Percentiles rank a stretch among this genome's conserved stretches.
These are phyloP conservation scores for Trametes villosa DNA, from an alignment of 768 basidiomycete genomes.

Conservation along the genomic window DNA sequence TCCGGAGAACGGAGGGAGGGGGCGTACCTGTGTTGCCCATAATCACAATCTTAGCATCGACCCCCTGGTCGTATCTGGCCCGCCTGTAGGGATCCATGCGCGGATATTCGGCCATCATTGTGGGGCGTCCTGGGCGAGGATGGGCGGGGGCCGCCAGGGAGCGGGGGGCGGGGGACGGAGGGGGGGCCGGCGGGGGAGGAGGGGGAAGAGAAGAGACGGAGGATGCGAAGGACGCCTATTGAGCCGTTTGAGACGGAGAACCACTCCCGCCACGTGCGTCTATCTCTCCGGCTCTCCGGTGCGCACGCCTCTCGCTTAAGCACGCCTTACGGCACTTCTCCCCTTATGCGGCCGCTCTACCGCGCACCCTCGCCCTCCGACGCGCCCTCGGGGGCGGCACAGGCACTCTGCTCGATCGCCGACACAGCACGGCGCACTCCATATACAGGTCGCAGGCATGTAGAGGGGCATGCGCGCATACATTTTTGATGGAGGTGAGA, in stretches of 20 bases:
- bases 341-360: constrained; percentile 3
- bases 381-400: background rate
- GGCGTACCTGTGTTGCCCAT: constrained; percentile 76
- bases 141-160: constrained; percentile 46
- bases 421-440: constrained; percentile 6
- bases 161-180: constrained; percentile 37
- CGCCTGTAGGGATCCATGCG: constrained; percentile 67
- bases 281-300: constrained; percentile 23
- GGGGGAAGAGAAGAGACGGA: constrained; percentile 36
- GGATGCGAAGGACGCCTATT: constrained; percentile 14
- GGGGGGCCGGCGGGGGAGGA: constrained; percentile 36
- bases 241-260: constrained; percentile 25
- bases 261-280: constrained; percentile 29
- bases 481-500: constrained; percentile 39
- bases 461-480: constrained; percentile 40
- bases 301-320: constrained; percentile 4
- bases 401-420: background rate
- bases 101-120: constrained; percentile 59
- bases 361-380: background rate
- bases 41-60: constrained; percentile 95
- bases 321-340: background rate
- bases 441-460: constrained; percentile 20
- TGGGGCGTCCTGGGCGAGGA: constrained; percentile 31
- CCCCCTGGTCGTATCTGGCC: constrained; percentile 77
- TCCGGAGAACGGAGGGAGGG: background rate